Conservation (phyloP, 306 rosid genomes). For the Spatholobus suberectus region DNA sequence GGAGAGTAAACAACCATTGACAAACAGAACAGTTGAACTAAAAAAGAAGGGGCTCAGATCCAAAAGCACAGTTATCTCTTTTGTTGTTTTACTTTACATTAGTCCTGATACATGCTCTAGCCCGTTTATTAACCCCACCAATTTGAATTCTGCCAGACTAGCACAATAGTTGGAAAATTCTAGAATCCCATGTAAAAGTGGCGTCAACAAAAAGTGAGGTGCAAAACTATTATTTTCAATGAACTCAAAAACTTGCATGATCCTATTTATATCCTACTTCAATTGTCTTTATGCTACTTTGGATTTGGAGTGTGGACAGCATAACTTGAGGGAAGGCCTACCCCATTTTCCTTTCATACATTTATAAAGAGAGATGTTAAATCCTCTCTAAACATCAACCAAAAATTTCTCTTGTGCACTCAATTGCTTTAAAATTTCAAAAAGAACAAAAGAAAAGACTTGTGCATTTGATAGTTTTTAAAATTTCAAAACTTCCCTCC, state of each 20-base stretch:
- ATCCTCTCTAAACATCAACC: constrained; percentile 1
- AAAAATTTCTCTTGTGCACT: neutral
- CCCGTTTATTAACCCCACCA: neutral
- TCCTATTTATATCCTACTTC: neutral
- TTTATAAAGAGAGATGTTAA: neutral
- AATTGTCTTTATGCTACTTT: neutral
- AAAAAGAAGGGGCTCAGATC: neutral
- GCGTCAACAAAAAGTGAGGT: neutral
- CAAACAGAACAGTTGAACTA: neutral
- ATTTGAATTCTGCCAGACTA: neutral
- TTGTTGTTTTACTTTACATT: neutral
- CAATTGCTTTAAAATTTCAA: neutral
- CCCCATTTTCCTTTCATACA: neutral
- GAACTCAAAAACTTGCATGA: neutral
- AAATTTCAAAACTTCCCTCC: neutral
- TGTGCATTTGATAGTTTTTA: neutral
- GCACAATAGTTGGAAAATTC: neutral
- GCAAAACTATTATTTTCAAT: neutral
- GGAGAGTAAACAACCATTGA: constrained; percentile 20
- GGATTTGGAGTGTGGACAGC: neutral
- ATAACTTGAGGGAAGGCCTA: neutral
- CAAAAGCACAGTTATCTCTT: neutral
- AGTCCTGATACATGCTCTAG: neutral
- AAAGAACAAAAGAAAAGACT: neutral
- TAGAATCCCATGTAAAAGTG: neutral